Percentiles rank a stretch among this genome's conserved stretches.
Conservation (phyloP, 768 basidiomycete genomes). For the Rhodotorula babjevae region DNA sequence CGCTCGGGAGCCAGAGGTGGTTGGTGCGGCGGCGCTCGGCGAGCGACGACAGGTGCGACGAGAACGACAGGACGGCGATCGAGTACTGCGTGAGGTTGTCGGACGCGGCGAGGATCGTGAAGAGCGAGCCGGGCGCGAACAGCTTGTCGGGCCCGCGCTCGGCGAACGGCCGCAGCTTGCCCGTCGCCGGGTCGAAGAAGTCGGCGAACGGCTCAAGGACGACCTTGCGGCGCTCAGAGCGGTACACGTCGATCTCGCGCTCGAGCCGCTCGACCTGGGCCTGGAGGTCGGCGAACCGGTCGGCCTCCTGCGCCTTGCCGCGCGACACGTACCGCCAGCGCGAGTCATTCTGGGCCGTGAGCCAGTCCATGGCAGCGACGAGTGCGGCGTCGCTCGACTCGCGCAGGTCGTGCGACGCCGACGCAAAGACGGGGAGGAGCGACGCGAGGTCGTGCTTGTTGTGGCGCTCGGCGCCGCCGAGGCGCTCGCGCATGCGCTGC, state of each 20-base stretch:
- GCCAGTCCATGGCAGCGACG: conserved; percentile 43
- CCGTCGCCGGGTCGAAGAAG: conserved; percentile 46
- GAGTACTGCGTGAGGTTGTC: conserved; percentile 51
- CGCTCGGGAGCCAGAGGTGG: conserved; percentile 56
- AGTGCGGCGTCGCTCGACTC: conserved; percentile 37
- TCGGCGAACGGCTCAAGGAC: conserved; percentile 53
- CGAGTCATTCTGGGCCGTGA: conserved; percentile 37
- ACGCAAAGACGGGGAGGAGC: conserved; percentile 44
- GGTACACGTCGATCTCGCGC: conserved; percentile 36
- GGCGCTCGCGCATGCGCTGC: conserved; percentile 10
- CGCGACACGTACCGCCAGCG: conserved; percentile 11
- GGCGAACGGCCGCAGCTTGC: conserved; percentile 30
- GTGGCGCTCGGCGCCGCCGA: conserved; percentile 30
- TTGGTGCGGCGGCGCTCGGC: conserved; percentile 49
- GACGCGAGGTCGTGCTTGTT: conserved; percentile 42
- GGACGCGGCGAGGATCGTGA: conserved; percentile 55
- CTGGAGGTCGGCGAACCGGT: conserved; percentile 6
- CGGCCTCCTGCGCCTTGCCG: neutral
- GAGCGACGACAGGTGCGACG: conserved; percentile 49
- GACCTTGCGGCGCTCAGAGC: conserved; percentile 45
- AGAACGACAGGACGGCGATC: conserved; percentile 48
- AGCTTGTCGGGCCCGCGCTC: conserved; percentile 39
- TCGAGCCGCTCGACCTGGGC: conserved; percentile 32
- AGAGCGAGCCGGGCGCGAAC: conserved; percentile 49
- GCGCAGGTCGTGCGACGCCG: conserved; percentile 40